These are phyloP conservation scores for Bryoerythrophyllum caledonicum DNA, from an alignment of 225 moss, liverwort and hornwort genomes.

Conservation along the genomic window DNA sequence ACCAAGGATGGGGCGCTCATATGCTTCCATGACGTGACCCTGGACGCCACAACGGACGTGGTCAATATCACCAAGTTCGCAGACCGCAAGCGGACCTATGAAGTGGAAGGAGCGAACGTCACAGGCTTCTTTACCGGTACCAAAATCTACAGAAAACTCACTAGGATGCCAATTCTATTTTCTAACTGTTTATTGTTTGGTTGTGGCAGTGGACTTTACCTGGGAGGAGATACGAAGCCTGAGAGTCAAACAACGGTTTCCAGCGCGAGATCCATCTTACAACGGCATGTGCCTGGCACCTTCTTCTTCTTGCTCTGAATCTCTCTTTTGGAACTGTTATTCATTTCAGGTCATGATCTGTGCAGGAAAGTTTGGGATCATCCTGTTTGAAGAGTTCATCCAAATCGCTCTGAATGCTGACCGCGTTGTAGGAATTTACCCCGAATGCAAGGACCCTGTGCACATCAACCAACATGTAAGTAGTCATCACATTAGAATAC, in stretches of 20 bases:
- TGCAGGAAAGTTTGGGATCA: slow-evolving; percentile 42
- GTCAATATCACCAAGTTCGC: slow-evolving; percentile 59
- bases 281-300: slow-evolving; percentile 37
- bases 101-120: slow-evolving; percentile 53
- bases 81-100: slow-evolving; percentile 69
- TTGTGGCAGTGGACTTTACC: slow-evolving; percentile 88
- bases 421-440: slow-evolving; percentile 83
- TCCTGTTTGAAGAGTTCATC: slow-evolving; percentile 83
- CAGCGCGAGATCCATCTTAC: slow-evolving; percentile 66
- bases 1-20: slow-evolving; percentile 85
- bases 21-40: slow-evolving; percentile 75
- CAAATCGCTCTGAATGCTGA: slow-evolving; percentile 68
- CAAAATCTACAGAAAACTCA: no score
- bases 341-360: background rate
- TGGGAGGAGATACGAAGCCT: slow-evolving; percentile 80
- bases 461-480: slow-evolving; percentile 54
- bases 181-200: background rate
- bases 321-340: background rate
- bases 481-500: background rate
- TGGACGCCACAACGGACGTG: slow-evolving; percentile 65
- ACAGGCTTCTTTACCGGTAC: slow-evolving; percentile 74
- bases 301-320: background rate
- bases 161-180: background rate
- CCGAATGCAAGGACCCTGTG: slow-evolving; percentile 90
- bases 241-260: slow-evolving; percentile 58